Evolutionary conservation across 371 early-diverging fungal species (phyloP).

Genomic region (Smittium mucronatum): DNA sequence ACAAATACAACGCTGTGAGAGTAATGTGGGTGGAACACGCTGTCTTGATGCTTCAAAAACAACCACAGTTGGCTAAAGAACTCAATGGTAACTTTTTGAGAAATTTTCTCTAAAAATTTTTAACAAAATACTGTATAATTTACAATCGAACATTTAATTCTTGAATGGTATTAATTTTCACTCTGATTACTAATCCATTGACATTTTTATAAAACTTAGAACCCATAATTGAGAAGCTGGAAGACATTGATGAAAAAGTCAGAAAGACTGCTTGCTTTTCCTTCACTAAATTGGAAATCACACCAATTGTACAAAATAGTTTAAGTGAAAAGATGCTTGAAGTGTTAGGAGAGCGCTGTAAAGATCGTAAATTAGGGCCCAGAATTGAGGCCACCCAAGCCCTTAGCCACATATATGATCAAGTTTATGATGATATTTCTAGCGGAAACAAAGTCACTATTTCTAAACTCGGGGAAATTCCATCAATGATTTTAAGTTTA

Average conservation of each 20-base stretch:
- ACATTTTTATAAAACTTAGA: slow-evolving; percentile 11
- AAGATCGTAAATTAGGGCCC: slow-evolving; percentile 69
- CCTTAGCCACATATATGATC: slow-evolving; percentile 52
- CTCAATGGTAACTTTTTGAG: slow-evolving; percentile 38
- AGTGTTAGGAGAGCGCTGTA: slow-evolving; percentile 59
- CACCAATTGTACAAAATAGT: slow-evolving; percentile 34
- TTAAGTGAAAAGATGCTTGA: slow-evolving; percentile 45
- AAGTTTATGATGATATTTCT: slow-evolving; percentile 53
- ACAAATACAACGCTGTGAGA: slow-evolving; percentile 54
- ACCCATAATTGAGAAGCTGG: slow-evolving; percentile 52
- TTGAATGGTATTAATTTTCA: too few species aligned
- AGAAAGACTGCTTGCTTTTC: slow-evolving; percentile 58
- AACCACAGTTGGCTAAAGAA: slow-evolving; percentile 52
- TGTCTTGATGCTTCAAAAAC: slow-evolving; percentile 44
- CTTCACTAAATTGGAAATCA: slow-evolving; percentile 48
- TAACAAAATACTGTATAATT: too few species aligned
- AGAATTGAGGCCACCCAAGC: slow-evolving; percentile 61
- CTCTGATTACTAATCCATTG: too few species aligned
- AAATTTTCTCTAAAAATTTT: background rate
- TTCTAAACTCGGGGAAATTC: slow-evolving; percentile 67
- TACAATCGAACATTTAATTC: background rate
- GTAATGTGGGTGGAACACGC: slow-evolving; percentile 61
- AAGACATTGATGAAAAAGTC: slow-evolving; percentile 90
- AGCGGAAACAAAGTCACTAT: slow-evolving; percentile 20
- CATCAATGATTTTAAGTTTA: slow-evolving; percentile 53